Conservation (phyloP, 192 early-diverging fungal species). For the Entrophospora sp. region DNA sequence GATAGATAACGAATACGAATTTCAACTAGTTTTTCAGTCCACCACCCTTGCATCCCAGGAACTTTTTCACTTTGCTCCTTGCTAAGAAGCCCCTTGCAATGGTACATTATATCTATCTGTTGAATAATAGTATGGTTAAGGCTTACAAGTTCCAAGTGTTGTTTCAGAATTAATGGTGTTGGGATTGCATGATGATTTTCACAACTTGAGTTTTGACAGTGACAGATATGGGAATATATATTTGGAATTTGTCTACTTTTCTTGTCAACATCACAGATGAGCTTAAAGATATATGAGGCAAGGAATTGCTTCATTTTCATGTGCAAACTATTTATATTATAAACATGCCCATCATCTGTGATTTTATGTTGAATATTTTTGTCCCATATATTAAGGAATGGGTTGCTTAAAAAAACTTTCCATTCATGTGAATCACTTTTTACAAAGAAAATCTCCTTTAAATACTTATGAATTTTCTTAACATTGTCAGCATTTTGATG, state of each 20-base stretch:
- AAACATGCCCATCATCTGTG: background rate
- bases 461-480: background rate
- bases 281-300: background rate
- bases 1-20: constrained; percentile 11
- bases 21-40: constrained; percentile 9
- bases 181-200: background rate
- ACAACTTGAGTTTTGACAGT: background rate
- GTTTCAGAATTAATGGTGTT: background rate
- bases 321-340: background rate
- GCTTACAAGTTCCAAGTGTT: background rate
- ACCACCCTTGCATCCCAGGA: background rate
- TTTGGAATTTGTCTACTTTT: background rate
- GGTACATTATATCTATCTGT: background rate
- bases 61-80: background rate
- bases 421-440: background rate
- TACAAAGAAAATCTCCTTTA: constrained; percentile 3
- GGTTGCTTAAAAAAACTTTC: background rate
- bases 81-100: background rate
- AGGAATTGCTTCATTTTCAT: background rate
- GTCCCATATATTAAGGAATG: background rate
- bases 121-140: background rate
- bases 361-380: background rate
- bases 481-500: background rate
- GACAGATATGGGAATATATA: background rate
- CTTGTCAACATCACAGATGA: background rate